Evolutionary conservation across 2,329 filamentous ascomycete genomes (phyloP).

Genomic region (Hypoxylon sp.): DNA sequence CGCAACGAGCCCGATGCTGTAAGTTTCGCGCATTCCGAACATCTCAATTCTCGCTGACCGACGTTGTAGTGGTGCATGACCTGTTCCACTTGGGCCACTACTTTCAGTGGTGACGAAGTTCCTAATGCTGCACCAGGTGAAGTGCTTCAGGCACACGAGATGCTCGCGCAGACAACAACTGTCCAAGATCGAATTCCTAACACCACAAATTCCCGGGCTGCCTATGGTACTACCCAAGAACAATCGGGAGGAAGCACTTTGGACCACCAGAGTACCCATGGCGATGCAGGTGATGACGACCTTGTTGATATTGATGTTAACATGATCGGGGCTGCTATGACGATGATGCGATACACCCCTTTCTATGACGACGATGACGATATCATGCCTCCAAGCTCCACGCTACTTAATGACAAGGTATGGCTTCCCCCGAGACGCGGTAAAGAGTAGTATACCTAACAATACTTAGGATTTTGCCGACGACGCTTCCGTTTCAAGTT

Average conservation of each 20-base stretch:
- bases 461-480: not conserved
- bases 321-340: not conserved
- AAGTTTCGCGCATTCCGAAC: conserved; percentile 34
- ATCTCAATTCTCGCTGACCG: conserved; percentile 17
- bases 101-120: conserved; percentile 46
- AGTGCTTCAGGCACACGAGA: conserved; percentile 20
- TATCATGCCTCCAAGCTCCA: not conserved
- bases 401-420: conserved; percentile 10
- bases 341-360: not conserved
- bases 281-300: conserved; percentile 21
- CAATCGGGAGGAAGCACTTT: not conserved
- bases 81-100: conserved; percentile 55
- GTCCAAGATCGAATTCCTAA: not conserved
- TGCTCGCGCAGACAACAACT: not conserved
- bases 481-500: conserved; percentile 11
- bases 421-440: not conserved
- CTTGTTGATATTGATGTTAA: conserved; percentile 13
- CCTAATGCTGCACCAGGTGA: conserved; percentile 47
- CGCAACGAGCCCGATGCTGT: conserved; percentile 52
- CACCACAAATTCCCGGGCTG: not conserved
- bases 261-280: conserved; percentile 2
- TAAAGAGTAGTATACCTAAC: conserved; percentile 7
- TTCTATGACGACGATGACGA: not conserved
- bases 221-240: not conserved
- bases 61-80: conserved; percentile 54